Percentiles rank a stretch among this genome's conserved stretches.
Conservation (phyloP, 2,329 filamentous ascomycete genomes). For the Podosphaera leucotricha region DNA sequence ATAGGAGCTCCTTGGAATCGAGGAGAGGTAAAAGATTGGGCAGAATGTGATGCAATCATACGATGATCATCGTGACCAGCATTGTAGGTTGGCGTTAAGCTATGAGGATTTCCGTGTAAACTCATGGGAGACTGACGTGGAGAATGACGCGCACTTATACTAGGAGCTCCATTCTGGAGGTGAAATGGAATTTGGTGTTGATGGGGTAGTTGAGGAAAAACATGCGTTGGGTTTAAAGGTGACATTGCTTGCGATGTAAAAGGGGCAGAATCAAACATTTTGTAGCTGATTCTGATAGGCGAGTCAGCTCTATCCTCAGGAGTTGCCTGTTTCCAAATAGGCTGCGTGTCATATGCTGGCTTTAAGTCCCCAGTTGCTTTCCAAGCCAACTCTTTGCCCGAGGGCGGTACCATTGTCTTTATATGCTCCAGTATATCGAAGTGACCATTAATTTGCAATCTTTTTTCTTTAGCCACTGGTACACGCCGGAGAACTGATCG, state of each 20-base stretch:
- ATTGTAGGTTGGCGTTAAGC: slow-evolving; percentile 40
- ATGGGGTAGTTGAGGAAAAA: slow-evolving; percentile 50
- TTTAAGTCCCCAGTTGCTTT: slow-evolving; percentile 61
- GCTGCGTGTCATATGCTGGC: slow-evolving; percentile 60
- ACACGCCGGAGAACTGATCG: slow-evolving; percentile 43
- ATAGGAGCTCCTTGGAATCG: slow-evolving; percentile 48
- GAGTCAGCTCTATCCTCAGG: slow-evolving; percentile 49
- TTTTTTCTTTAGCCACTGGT: slow-evolving; percentile 33
- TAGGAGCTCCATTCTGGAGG: slow-evolving; percentile 49
- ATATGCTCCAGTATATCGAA: slow-evolving; percentile 40
- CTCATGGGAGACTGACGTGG: slow-evolving; percentile 49
- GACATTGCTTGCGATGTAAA: slow-evolving; percentile 31
- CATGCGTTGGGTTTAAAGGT: slow-evolving; percentile 45
- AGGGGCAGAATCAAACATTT: slow-evolving; percentile 52
- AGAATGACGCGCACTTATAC: slow-evolving; percentile 24
- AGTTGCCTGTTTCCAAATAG: slow-evolving; percentile 52
- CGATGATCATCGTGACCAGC: slow-evolving; percentile 49
- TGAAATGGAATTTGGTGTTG: slow-evolving; percentile 69
- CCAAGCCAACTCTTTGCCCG: slow-evolving; percentile 32
- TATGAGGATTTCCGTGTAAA: slow-evolving; percentile 45
- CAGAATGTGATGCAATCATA: slow-evolving; percentile 70
- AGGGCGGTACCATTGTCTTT: slow-evolving; percentile 27
- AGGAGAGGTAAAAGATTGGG: slow-evolving; percentile 68
- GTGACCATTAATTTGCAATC: slow-evolving; percentile 26
- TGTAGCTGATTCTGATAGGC: slow-evolving; percentile 45